Evolutionary conservation across 345 rosid genomes (phyloP).

Genomic region (Citrus mangshanensis): DNA sequence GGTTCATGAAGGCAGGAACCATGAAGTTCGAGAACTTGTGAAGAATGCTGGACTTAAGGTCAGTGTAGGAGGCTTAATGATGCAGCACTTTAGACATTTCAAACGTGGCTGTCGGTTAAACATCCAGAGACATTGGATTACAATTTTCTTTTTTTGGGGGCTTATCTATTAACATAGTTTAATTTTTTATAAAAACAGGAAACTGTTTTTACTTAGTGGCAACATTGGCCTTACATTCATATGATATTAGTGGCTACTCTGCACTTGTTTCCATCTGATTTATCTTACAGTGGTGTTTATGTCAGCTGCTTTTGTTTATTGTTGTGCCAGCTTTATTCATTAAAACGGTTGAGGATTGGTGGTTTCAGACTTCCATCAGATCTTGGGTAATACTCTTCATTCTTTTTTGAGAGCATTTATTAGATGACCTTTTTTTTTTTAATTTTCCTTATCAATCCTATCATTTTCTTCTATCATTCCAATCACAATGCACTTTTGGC

Average conservation of each 20-base stretch:
- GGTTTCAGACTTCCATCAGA: slow-evolving; percentile 89
- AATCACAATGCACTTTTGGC: background rate
- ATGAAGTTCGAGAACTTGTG: slow-evolving; percentile 91
- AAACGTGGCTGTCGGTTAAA: background rate
- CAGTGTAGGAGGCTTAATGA: slow-evolving; percentile 28
- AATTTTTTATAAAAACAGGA: background rate
- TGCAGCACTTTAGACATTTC: slow-evolving; percentile 5
- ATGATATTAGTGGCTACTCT: background rate
- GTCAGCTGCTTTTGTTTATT: background rate
- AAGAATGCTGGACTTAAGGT: slow-evolving; percentile 97
- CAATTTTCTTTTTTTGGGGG: background rate
- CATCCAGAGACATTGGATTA: background rate
- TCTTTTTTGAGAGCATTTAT: background rate
- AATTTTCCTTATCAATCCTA: background rate
- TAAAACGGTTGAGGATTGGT: slow-evolving; percentile 83
- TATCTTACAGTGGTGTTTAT: background rate
- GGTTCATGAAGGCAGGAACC: slow-evolving; percentile 98
- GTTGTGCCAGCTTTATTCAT: slow-evolving; percentile 61
- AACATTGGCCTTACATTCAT: background rate
- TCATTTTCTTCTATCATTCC: background rate
- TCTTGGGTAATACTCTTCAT: slow-evolving; percentile 61
- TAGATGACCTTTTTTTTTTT: background rate
- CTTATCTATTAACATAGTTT: background rate
- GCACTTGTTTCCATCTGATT: background rate
- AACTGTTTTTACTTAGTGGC: background rate